A percentile compares a stretch with the other conserved stretches of the same genome.
Evolutionary conservation across 495 filamentous ascomycete genomes (phyloP).

Genomic region (Podospora appendiculata): DNA sequence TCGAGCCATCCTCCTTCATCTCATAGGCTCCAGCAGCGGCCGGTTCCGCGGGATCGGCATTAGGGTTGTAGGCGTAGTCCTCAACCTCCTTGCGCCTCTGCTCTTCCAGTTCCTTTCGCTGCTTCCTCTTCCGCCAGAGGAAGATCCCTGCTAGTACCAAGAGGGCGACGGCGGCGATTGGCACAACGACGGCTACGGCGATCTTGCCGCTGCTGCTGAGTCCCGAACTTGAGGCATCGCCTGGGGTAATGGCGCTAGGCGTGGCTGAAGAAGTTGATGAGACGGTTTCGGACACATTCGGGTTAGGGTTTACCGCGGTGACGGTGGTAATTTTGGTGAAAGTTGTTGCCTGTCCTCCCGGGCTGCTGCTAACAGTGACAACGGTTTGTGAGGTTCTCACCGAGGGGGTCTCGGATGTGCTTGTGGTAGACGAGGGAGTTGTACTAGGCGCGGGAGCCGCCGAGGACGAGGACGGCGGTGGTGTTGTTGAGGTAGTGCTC

Average conservation of each 20-base stretch:
- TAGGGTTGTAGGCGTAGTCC: conserved; percentile 94
- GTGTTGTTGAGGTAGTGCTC: conserved; percentile 5
- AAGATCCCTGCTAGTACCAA: conserved; percentile 69
- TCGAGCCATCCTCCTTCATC: conserved; percentile 55
- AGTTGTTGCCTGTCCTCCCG: background rate
- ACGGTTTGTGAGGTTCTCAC: conserved; percentile 7
- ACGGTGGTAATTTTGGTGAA: conserved; percentile 22
- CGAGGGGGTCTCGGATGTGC: background rate
- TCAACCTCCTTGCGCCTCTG: conserved; percentile 89
- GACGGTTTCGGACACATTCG: background rate
- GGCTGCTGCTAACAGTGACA: conserved; percentile 1
- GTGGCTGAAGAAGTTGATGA: conserved; percentile 17
- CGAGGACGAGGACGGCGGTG: conserved; percentile 2
- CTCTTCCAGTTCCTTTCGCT: conserved; percentile 76
- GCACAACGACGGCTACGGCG: conserved; percentile 89
- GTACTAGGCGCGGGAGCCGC: conserved; percentile 17
- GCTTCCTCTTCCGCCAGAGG: conserved; percentile 81
- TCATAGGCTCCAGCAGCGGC: conserved; percentile 52
- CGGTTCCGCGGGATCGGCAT: conserved; percentile 79
- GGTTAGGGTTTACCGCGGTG: conserved; percentile 5
- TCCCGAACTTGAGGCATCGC: conserved; percentile 22
- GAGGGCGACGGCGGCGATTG: conserved; percentile 80
- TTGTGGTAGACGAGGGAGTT: background rate
- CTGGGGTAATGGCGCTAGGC: conserved; percentile 23
- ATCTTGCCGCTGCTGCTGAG: conserved; percentile 52